Evolutionary conservation across 2,329 filamentous ascomycete species (phyloP).

Genomic region (Cadophora sp.): DNA sequence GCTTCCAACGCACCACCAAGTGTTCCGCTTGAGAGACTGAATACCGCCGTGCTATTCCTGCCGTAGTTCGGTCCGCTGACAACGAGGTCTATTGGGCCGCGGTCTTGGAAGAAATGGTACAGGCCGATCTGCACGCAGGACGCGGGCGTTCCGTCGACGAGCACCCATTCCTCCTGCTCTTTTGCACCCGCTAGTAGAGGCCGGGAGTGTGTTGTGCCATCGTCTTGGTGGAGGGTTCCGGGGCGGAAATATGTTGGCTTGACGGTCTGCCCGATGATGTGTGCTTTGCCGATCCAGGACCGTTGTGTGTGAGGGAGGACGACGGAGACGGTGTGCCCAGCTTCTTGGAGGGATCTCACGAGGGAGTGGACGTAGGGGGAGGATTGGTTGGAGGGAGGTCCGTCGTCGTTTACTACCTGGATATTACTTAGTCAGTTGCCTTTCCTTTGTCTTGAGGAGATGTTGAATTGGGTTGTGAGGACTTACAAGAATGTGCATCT

Average conservation of each 20-base stretch:
- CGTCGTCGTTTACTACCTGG: conserved; percentile 77
- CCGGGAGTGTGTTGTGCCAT: conserved; percentile 69
- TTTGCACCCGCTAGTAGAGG: conserved; percentile 58
- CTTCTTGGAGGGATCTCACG: conserved; percentile 71
- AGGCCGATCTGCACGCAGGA: conserved; percentile 84
- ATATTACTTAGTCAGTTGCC: not conserved
- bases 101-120: conserved; percentile 78
- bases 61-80: conserved; percentile 85
- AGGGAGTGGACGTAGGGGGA: conserved; percentile 83
- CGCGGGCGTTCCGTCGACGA: conserved; percentile 82
- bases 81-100: conserved; percentile 76
- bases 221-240: conserved; percentile 64
- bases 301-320: conserved; percentile 90
- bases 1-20: conserved; percentile 80
- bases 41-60: conserved; percentile 81
- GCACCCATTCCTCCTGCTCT: conserved; percentile 76
- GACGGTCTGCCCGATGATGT: conserved; percentile 89
- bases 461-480: not conserved
- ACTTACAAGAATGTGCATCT: conserved; percentile 59
- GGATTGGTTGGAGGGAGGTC: conserved; percentile 77
- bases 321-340: conserved; percentile 88
- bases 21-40: conserved; percentile 79
- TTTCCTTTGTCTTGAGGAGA: not conserved
- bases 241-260: conserved; percentile 85
- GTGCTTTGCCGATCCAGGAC: conserved; percentile 98